Base-by-base conservation (phyloP, 163 green algal species). In the Scenedesmus sp. region DNA sequence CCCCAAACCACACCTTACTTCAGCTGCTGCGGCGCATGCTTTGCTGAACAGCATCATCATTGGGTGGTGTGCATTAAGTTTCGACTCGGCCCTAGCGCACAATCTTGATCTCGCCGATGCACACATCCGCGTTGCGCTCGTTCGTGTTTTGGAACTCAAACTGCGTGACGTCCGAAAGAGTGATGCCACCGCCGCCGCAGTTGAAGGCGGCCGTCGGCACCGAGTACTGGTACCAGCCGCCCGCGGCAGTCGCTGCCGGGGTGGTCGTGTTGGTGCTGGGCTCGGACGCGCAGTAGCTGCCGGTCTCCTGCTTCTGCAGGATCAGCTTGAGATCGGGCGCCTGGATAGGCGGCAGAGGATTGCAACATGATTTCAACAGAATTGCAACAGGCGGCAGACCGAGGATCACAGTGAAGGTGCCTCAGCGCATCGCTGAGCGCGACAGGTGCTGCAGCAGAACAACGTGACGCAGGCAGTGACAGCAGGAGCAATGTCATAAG, bases 61-160 rank as follows among this genome's bases (percentile, higher is more conserved):
- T 56, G 49, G 9, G 49, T 56, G 49, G 49, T 18, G 49, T 56
- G 9, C 49, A n/a, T n/a, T 12, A 35, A 76, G 40, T 0, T n/a
- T 56, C 9, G 9, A 18, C 49, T 12, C 4, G 40, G 40, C 1
- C 61, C 61, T 76, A 84, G 6, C 46, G 81, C 30, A 46, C 44
- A 43, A 86, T 86, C 26, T 73, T 33, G 42, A 87, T 56, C 35
- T 87, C 82, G 2, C 13, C 82, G 56, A 87, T 87, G 82, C 82
- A 87, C 40, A 87, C 82, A 49, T 40, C 51, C 30, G 53, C 82
- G 15, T 87, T 78, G n/a, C 53, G 40, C 33, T 87, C 82, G 18
- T 87, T 87, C 13, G 51, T 40, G 37, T 87, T 87, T 5, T 87
- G 82, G 33, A 87, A 87, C 5, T 87, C 82, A 76, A 87, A 78